These are phyloP conservation scores for Polychaeton citri DNA, from an alignment of 2,329 filamentous ascomycete genomes.

Conservation along the genomic window DNA sequence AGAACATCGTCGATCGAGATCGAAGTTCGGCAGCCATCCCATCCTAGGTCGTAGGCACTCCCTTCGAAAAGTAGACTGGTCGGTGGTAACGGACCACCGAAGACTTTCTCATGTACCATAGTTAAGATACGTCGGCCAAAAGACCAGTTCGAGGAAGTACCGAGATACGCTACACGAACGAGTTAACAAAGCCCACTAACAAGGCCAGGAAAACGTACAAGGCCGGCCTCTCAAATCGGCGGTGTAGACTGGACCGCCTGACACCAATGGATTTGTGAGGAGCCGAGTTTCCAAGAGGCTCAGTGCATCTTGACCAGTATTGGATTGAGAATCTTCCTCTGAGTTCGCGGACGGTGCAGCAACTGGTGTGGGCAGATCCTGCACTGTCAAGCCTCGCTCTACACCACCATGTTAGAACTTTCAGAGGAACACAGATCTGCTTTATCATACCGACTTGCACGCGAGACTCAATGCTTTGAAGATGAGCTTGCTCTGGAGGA, in stretches of 20 bases:
- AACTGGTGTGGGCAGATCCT: background rate
- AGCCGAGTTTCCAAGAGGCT: background rate
- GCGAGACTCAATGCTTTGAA: background rate
- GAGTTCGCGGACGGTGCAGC: background rate
- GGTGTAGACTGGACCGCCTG: background rate
- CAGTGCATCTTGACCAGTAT: background rate
- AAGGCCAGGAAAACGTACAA: background rate
- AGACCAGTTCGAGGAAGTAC: slow-evolving; percentile 45
- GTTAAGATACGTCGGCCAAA: slow-evolving; percentile 38
- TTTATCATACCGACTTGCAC: background rate
- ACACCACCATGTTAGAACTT: background rate
- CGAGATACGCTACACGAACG: slow-evolving; percentile 34
- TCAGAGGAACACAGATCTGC: background rate
- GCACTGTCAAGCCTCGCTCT: background rate
- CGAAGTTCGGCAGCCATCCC: slow-evolving; percentile 29
- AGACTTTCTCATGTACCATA: slow-evolving; percentile 35
- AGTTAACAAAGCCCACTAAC: background rate
- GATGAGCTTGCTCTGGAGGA: background rate
- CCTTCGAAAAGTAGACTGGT: slow-evolving; percentile 38
- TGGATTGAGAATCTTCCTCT: background rate
- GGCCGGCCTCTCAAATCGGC: background rate
- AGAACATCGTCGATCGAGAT: slow-evolving; percentile 21
- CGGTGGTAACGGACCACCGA: slow-evolving; percentile 29
- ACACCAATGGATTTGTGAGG: background rate
- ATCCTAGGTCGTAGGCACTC: slow-evolving; percentile 38